These are phyloP conservation scores for Begonia fuchsioides DNA, from an alignment of 306 rosid species.

Conservation along the genomic window DNA sequence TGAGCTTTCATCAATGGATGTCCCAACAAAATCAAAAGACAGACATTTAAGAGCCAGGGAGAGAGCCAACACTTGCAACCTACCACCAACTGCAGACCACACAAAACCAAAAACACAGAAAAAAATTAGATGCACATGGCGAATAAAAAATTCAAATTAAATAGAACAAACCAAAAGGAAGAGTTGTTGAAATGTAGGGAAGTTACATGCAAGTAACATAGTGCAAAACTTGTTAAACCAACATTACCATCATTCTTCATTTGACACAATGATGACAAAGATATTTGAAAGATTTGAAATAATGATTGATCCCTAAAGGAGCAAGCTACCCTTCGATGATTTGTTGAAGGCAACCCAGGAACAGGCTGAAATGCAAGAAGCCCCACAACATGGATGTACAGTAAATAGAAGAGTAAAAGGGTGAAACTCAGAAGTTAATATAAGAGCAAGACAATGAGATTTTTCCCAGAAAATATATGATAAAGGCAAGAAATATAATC, in stretches of 20 bases:
- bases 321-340: conserved; percentile 98
- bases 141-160: no score
- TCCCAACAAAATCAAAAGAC: conserved; percentile 97
- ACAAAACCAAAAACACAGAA: conserved; percentile 11
- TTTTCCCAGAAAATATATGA: no score
- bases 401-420: conserved; percentile 4
- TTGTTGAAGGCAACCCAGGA: conserved; percentile 79
- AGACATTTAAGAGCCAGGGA: conserved; percentile 86
- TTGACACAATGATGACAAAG: conserved; percentile 76
- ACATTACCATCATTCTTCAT: conserved; percentile 75
- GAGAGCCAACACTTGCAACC: conserved; percentile 93
- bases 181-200: no score
- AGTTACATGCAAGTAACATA: no score
- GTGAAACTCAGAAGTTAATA: not conserved
- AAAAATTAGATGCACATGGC: not conserved
- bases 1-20: conserved; percentile 95
- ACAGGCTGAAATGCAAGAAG: conserved; percentile 52
- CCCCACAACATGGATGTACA: conserved; percentile 13
- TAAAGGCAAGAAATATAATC: no score
- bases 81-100: conserved; percentile 48
- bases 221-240: not conserved
- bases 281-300: conserved; percentile 85
- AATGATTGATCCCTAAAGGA: conserved; percentile 87
- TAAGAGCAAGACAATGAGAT: not conserved
- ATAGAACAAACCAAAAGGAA: no score